A percentile compares a stretch with the other conserved stretches of the same genome.
phyloP scores from a whole-genome alignment of 1,284 basidiomycete genomes.

The Pseudozyma pruni region DNA sequence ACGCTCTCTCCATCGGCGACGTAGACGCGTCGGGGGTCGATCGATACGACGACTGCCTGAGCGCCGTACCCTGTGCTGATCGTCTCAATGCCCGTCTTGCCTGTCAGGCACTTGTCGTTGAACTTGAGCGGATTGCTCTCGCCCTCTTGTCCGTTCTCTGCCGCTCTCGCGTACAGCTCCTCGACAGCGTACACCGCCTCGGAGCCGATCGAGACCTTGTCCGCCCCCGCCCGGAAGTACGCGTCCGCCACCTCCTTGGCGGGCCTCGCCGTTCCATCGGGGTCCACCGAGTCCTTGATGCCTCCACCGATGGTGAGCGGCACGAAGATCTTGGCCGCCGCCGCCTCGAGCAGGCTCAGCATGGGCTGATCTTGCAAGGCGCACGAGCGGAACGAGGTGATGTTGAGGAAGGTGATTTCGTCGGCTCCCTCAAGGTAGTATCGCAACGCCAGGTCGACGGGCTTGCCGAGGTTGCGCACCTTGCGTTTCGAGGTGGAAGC shows the following conservation, averaged over 20 bases:
- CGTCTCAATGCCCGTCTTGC: conserved; percentile 85
- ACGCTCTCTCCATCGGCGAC: conserved; percentile 73
- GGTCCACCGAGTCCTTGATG: conserved; percentile 94
- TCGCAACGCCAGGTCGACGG: conserved; percentile 86
- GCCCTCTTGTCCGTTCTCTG: conserved; percentile 76
- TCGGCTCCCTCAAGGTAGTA: conserved; percentile 93
- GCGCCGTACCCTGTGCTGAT: conserved; percentile 92
- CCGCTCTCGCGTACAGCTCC: conserved; percentile 74
- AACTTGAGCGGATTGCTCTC: conserved; percentile 58
- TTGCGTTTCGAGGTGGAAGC: conserved; percentile 70
- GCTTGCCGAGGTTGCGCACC: conserved; percentile 97
- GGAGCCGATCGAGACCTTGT: conserved; percentile 94
- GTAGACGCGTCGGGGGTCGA: conserved; percentile 92
- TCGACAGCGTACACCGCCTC: conserved; percentile 96
- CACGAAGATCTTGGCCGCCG: conserved; percentile 91
- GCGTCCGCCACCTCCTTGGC: conserved; percentile 94
- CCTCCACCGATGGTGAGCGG: conserved; percentile 99
- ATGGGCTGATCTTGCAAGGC: conserved; percentile 97
- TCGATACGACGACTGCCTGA: conserved; percentile 96
- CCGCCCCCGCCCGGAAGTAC: conserved; percentile 97
- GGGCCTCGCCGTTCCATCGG: conserved; percentile 85
- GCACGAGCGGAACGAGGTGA: conserved; percentile 97
- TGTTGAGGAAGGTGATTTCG: conserved; percentile 97
- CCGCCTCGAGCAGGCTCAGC: conserved; percentile 90
- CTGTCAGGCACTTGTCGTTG: conserved; percentile 63